phyloP scores from a whole-genome alignment of 768 basidiomycete genomes.

The Lentinula aciculospora region DNA sequence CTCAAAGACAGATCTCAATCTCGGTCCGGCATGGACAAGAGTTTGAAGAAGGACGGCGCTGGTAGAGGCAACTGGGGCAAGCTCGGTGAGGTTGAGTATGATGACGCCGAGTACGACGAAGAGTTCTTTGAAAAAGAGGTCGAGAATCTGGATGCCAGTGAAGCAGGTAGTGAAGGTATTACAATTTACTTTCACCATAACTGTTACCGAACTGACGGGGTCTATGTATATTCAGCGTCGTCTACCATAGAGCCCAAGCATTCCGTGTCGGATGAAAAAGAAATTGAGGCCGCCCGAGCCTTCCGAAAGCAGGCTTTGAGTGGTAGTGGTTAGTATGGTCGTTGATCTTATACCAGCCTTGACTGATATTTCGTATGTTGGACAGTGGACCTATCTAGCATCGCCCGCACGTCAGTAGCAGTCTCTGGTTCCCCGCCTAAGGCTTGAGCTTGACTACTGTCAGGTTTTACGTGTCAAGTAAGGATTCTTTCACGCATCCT shows the following conservation, averaged over 20 bases:
- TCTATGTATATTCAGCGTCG: background rate
- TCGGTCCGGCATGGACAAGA: constrained; percentile 69
- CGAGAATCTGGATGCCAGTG: constrained; percentile 11
- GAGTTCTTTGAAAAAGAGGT: constrained; percentile 36
- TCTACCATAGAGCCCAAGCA: constrained; percentile 21
- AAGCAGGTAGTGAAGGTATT: constrained; percentile 9
- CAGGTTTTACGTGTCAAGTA: background rate
- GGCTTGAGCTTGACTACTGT: background rate
- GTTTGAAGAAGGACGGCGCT: constrained; percentile 71
- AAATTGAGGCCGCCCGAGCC: constrained; percentile 43
- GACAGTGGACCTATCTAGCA: constrained; percentile 62
- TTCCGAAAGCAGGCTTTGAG: constrained; percentile 75
- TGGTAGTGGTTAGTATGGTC: constrained; percentile 36
- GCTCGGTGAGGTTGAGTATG: constrained; percentile 37
- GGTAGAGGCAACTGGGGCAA: constrained; percentile 87
- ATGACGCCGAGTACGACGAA: constrained; percentile 36
- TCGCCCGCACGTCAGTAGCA: constrained; percentile 79
- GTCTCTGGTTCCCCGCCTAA: constrained; percentile 32
- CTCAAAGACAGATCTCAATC: constrained; percentile 74
- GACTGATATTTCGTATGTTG: constrained; percentile 6
- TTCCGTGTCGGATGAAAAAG: constrained; percentile 53
- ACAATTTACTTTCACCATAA: background rate
- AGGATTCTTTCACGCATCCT: background rate
- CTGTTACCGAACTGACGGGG: background rate
- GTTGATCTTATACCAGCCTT: constrained; percentile 22